Evolutionary conservation across 352 stramenopile genomes (phyloP), one percentile per base, ranked within the genome.

Genomic region (Blastocystis sp.): DNA sequence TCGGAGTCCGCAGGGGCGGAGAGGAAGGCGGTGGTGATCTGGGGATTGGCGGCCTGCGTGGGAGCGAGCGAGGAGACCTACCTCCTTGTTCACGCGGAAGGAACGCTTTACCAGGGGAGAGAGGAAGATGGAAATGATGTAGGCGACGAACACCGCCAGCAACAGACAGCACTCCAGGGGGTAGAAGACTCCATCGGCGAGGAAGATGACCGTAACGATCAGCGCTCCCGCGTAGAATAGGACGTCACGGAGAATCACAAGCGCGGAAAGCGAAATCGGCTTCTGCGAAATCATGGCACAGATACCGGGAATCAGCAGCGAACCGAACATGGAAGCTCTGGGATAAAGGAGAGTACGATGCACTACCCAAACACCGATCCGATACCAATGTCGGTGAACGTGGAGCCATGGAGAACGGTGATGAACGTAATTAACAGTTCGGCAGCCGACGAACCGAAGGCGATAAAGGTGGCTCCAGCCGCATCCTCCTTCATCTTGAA

Each of bases 401-500:
- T 42, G 4, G 9, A 51, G 44, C 72, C 72, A 21, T 84, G 53
- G 14, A 84, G 16, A 44, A 59, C 42, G 14, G 72, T 84, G 18
- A 84, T 84, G 27, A 34, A 65, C 16, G 36, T 84, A 32, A 84
- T 84, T 6, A 84, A 9, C 21, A 84, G 42, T 76, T 63, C 72
- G 21, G 46, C 38, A 84, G 72, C 72, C 6, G 72, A 29, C 9
- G 72, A 29, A 21, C 72, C 72, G 40, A 84, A 72, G n/a, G 72
- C 72, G 4, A 84, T 27, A 42, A 84, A 84, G 6, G 72, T 67
- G 34, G 72, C 72, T 32, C 72, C 72, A 1, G 72, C 72, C 8
- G 63, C 72, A 84, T 84, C 72, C 24, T 84, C 72, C 72, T 84
- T 84, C 27, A 84, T 16, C 21, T 84, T 65, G n/a, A 29, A 69